Base-by-base conservation (phyloP, 1,284 basidiomycete species). In the Malassezia caprae region DNA sequence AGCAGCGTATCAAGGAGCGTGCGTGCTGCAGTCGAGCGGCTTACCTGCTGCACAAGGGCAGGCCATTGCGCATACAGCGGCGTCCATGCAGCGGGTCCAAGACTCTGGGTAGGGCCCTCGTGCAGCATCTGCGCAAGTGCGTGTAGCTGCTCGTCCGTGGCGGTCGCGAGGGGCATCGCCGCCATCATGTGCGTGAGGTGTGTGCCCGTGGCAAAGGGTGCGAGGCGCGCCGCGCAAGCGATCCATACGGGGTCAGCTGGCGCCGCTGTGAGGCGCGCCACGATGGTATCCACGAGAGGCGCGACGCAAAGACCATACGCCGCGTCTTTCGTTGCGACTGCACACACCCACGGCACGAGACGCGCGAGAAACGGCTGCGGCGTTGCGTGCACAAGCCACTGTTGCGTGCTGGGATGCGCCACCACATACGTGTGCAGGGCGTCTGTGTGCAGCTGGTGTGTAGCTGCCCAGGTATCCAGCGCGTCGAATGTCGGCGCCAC, bases 301-400 rank as follows among this genome's bases (percentile, higher is more conserved):
- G 53, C 53, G 11, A 56, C n/a, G 34, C 40, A 28, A 17, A 35
- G n/a, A 15, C 28, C 19, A 13, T 53, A 47, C 31, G 44, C 32
- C 2, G 32, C 15, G 8, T 19, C 15, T 1, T 15, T 17, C 13
- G 31, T 8, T 12, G 37, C 49, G 3, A 51, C 26, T 3, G 24
- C 15, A 24, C 39, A 32, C 10, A 51, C 48, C 10, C 24, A 30
- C 8, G 30, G 26, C 10, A 45, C 31, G 31, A 52, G 19, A 4
- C 42, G 42, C 23, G 24, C 45, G 15, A 45, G 45, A 5, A 47
- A 48, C 27, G 27, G 26, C 19, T 28, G 21, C n/a, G 15, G 19
- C 12, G 23, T 17, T 15, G 48, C 48, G 15, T 46, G 30, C 8
- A 13, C 39, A 27, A 57, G 49, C 55, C 49, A 52, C 13, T 44